Evolutionary conservation across 192 early-diverging fungal species (phyloP), one percentile per base, ranked within the genome.

Genomic region (Mortierella antarctica): DNA sequence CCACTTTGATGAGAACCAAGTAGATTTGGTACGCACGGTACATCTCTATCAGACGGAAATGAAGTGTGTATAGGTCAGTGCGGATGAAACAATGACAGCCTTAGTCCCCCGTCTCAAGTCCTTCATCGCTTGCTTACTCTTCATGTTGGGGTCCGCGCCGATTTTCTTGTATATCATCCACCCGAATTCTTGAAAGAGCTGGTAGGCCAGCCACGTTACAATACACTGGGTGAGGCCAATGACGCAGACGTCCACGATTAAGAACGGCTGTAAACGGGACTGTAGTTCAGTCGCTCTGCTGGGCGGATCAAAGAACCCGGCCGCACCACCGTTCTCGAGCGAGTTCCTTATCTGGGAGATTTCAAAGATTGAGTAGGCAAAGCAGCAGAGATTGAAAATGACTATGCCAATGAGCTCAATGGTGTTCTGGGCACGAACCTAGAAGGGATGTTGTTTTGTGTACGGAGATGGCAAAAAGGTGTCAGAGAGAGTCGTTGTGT

Each of bases 1-100:
- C 91, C 40, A 95, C 88, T 83, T 95, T 95, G 52, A 95, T 95
- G 92, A 63, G 89, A 40, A 92, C 76, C 73, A 95, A 62, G 72
- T 93, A 93, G 65, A 95, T 88, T 62, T 95, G 93, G 78, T 94
- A 95, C 49, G 82, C 83, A 46, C 89, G 87, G 70, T 88, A 90
- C 88, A 89, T 90, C 40, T 69, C 88, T 89, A 71, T 42, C 61
- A 42, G 23, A 31, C 57, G 48, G 40, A 18, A 58, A 14, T 61
- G 42, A 12, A 46, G 50, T 64, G 62, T 6, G 23, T 31, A 23
- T 20, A n/a, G 2, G 23, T 49, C 18, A 52, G 47, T 15, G 5
- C 23, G 50, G 46, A n/a, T 10, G 14, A 20, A 31, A 49, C 21
- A 42, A 63, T 13, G 44, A 50, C 12, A 42, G 58, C 39, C 65